Base-by-base conservation (phyloP, 2,329 filamentous ascomycete genomes). In the Hypoxylon sp. region DNA sequence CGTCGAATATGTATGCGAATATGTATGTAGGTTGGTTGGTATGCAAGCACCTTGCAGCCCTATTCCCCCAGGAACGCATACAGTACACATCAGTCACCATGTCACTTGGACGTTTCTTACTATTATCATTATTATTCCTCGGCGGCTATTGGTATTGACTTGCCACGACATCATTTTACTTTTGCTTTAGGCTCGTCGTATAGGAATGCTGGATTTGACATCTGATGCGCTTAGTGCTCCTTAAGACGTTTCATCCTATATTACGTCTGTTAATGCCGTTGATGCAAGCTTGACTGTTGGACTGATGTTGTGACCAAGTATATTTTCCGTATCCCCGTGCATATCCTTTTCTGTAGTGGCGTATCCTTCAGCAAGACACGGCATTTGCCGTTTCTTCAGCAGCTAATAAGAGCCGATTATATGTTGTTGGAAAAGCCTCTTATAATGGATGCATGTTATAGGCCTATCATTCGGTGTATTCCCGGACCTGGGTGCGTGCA, bases 161-260 rank as follows among this genome's bases (percentile, higher is more conserved):
- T 57, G 63, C 63, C 58, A 60, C 65, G 62, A 59, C 60, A 67
- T 48, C 57, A 48, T 48, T 58, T 52, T 50, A 63, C 61, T 60
- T 51, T 13, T 36, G 28, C 52, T 46, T 28, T 51, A 61, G 43
- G 65, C 25, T 52, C 50, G 46, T 61, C 57, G 63, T 58, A 60
- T 58, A 53, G 60, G 45, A 59, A 60, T 48, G 52, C 46, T 69
- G 41, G 61, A 61, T 50, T 65, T 61, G 61, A 60, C 60, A 66
- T 69, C 66, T 67, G 64, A 71, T 63, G 66, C 61, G 59, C 63
- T 65, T 63, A 59, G 56, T 62, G 38, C 43, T 64, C 59, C 68
- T 62, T 70, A 52, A 66, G 49, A 38, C 65, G 71, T 73, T 67
- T 73, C 69, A 70, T 49, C 58, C 71, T 70, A 69, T 70, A 70